Evolutionary conservation across 1,284 basidiomycete genomes (phyloP).

Genomic region (Rhodotorula sp.): DNA sequence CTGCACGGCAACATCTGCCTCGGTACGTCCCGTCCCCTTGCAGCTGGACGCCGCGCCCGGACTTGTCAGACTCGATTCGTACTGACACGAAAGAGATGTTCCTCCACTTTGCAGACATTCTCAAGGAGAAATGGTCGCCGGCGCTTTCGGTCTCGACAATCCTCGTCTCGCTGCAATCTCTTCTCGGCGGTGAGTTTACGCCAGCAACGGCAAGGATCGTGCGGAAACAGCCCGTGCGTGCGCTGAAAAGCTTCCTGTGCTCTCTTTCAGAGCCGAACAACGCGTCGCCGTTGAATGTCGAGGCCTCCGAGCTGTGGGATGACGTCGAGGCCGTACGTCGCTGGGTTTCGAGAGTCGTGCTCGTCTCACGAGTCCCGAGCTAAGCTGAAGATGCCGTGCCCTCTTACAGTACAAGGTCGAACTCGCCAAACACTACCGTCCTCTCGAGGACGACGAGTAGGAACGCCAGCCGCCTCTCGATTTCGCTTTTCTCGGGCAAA

Average conservation of each 20-base stretch:
- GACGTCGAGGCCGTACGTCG: constrained; percentile 49
- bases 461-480: background rate
- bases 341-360: background rate
- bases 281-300: constrained; percentile 75
- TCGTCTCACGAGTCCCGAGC: background rate
- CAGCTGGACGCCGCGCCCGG: background rate
- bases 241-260: background rate
- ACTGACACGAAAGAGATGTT: background rate
- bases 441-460: constrained; percentile 58
- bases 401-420: constrained; percentile 60
- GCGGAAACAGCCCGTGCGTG: background rate
- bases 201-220: too few species aligned
- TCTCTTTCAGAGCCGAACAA: constrained; percentile 69
- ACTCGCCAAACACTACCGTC: constrained; percentile 69
- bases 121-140: constrained; percentile 83
- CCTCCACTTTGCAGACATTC: constrained; percentile 28
- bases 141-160: constrained; percentile 85
- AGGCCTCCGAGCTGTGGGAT: constrained; percentile 74
- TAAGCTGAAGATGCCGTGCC: background rate
- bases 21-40: constrained; percentile 54
- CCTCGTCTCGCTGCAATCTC: constrained; percentile 75
- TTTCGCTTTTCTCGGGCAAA: background rate
- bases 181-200: constrained; percentile 58
- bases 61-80: too few species aligned
- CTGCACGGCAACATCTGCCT: constrained; percentile 76